These are phyloP conservation scores for Cercospora sp. DNA, from an alignment of 2,329 filamentous ascomycete genomes.

Conservation along the genomic window DNA sequence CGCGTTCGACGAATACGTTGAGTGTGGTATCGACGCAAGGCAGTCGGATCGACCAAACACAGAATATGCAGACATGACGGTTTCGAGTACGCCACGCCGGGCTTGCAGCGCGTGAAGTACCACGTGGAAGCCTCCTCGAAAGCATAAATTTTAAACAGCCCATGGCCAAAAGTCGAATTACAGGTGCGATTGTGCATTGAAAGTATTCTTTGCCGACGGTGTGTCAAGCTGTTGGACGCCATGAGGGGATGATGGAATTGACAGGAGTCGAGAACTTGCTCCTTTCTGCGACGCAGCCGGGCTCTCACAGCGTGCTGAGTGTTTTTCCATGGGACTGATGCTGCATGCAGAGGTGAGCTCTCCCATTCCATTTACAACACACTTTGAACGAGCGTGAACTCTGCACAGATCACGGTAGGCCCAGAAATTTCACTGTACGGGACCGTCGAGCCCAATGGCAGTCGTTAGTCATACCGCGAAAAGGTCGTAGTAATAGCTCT, in stretches of 20 bases:
- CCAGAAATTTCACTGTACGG: not conserved
- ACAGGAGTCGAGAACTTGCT: not conserved
- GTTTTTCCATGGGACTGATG: not conserved
- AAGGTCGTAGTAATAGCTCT: conserved; percentile 6
- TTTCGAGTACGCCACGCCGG: conserved; percentile 18
- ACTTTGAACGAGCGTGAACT: not conserved
- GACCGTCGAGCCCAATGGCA: not conserved
- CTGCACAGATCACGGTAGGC: not conserved
- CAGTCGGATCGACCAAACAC: conserved; percentile 13
- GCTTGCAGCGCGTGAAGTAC: conserved; percentile 9
- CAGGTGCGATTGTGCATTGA: not conserved
- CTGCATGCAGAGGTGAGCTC: not conserved
- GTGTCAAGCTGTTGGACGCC: not conserved
- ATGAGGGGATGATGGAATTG: not conserved
- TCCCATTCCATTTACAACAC: not conserved
- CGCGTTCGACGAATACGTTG: conserved; percentile 10
- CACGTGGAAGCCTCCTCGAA: conserved; percentile 18
- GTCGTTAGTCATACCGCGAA: conserved; percentile 7
- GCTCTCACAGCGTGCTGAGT: not conserved
- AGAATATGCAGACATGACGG: conserved; percentile 19
- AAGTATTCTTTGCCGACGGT: not conserved
- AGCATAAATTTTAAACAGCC: conserved; percentile 1
- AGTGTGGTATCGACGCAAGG: conserved; percentile 16
- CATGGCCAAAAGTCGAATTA: conserved; percentile 9
- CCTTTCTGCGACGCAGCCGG: not conserved